phyloP scores from a whole-genome alignment of 768 basidiomycete genomes.

The Crassisporium funariophilum region DNA sequence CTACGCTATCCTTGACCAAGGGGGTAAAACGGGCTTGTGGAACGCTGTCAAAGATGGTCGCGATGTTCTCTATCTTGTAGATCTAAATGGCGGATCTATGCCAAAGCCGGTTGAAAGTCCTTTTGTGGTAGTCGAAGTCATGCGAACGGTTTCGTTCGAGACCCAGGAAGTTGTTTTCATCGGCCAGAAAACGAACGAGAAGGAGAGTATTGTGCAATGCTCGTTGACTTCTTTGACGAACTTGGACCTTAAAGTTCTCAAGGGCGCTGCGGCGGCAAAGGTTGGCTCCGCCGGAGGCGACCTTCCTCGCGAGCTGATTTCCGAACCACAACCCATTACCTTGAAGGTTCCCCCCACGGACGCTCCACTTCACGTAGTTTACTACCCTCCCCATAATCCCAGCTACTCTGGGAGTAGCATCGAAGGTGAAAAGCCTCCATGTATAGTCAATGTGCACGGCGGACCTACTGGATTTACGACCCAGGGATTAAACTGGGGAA shows the following conservation, averaged over 20 bases:
- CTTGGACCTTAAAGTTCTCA: conserved; percentile 10
- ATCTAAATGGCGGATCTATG: conserved; percentile 31
- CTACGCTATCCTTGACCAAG: conserved; percentile 44
- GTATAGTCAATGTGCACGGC: conserved; percentile 66
- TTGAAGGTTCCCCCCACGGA: conserved; percentile 36
- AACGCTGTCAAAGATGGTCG: conserved; percentile 44
- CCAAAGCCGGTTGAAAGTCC: conserved; percentile 38
- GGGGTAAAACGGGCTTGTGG: conserved; percentile 36
- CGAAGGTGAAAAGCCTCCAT: conserved; percentile 64
- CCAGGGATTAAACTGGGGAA: conserved; percentile 55
- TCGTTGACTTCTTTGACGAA: conserved; percentile 11
- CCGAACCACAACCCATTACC: conserved; percentile 50
- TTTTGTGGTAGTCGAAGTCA: conserved; percentile 40
- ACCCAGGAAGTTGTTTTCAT: conserved; percentile 41
- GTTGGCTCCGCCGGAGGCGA: conserved; percentile 6
- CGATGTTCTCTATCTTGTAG: conserved; percentile 40
- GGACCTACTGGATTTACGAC: conserved; percentile 59
- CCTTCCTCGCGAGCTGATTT: conserved; percentile 37
- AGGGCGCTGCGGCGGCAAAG: conserved; percentile 1
- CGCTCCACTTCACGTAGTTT: conserved; percentile 58
- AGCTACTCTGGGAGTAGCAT: conserved; percentile 50
- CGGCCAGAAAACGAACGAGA: conserved; percentile 43
- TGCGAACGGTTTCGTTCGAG: conserved; percentile 36
- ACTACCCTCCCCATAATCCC: conserved; percentile 69
- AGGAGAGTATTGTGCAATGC: conserved; percentile 38